These are phyloP conservation scores for Xylaria intraflava DNA, from an alignment of 495 filamentous ascomycete genomes.

Conservation along the genomic window DNA sequence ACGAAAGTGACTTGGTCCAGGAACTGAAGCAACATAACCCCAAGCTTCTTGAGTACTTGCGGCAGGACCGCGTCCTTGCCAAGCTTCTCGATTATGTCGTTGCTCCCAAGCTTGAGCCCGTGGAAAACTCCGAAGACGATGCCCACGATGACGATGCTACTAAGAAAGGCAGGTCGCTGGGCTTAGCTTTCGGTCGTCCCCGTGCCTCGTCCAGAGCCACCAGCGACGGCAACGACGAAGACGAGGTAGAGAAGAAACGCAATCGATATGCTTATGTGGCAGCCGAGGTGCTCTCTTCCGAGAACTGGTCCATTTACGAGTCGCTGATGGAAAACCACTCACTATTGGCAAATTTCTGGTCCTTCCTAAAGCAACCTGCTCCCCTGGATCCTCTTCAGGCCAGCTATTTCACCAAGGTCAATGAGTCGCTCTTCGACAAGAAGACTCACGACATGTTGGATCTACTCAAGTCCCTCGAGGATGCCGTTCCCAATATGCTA, in stretches of 20 bases:
- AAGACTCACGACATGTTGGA: slow-evolving; percentile 96
- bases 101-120: slow-evolving; percentile 59
- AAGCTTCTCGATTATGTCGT: slow-evolving; percentile 86
- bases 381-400: slow-evolving; percentile 89
- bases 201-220: slow-evolving; percentile 33
- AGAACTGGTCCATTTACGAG: slow-evolving; percentile 93
- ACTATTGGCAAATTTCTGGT: slow-evolving; percentile 79
- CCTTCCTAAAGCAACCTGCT: slow-evolving; percentile 69
- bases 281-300: slow-evolving; percentile 88
- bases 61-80: slow-evolving; percentile 80
- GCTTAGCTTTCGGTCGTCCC: slow-evolving; percentile 44
- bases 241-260: slow-evolving; percentile 76
- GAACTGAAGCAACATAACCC: slow-evolving; percentile 97
- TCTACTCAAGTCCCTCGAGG: slow-evolving; percentile 74
- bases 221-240: slow-evolving; percentile 43
- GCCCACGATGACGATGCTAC: slow-evolving; percentile 40
- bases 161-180: slow-evolving; percentile 41
- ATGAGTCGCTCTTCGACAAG: slow-evolving; percentile 90
- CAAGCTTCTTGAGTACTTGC: slow-evolving; percentile 92
- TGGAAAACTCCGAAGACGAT: slow-evolving; percentile 55
- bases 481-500: slow-evolving; percentile 75
- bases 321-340: slow-evolving; percentile 78
- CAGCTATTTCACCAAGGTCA: slow-evolving; percentile 97
- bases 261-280: slow-evolving; percentile 87
- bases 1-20: slow-evolving; percentile 92